Base-by-base conservation (phyloP, 768 basidiomycete genomes). In the Xerocomus potaroensis region DNA sequence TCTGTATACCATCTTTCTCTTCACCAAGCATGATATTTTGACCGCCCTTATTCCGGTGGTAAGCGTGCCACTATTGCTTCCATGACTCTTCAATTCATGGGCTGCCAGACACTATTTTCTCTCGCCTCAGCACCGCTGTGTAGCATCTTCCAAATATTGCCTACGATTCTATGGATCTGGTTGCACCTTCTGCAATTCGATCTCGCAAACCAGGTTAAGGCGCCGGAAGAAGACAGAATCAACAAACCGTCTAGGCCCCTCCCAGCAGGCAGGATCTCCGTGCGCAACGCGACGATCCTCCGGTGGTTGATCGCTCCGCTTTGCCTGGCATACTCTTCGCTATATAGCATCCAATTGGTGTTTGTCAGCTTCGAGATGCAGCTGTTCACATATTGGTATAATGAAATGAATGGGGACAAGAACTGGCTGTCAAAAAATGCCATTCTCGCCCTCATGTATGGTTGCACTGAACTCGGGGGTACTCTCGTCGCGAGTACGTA, bases 1-100 rank as follows among this genome's bases (percentile, higher is more conserved):
- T 36, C 42, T 65, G 26, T 53, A 62, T 31, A 67, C 61, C 15
- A 30, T 67, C 23, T 70, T 67, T 47, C 68, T 74, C 32, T 76
- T 77, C 59, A 72, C 68, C 21, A 68, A 70, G 51, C 68, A 74
- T 12, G 77, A 78, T 51, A 65, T 76, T 48, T 66, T 72, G 43
- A 76, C 75, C 0, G 71, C 69, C 4, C 39, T 78, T 5, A 58
- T 78, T 21, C 77, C 77, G 1, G 69, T 76, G 47, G 77, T 76
- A 50, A 48, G 74, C 57, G 31, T 18, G 2, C 2, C 4, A 1
- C 16, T 15, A 3, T 23, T 3, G 10, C 26, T 14, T 0, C 2
- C 12, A 16, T 2, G 11, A 30, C 23, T 1, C 3, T 15, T 53
- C 32, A 41, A 31, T 15, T 41, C n/a, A 41, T 15, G 11, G 24